Conservation (phyloP, 805 yeast species). For the Candida peoriensis region DNA sequence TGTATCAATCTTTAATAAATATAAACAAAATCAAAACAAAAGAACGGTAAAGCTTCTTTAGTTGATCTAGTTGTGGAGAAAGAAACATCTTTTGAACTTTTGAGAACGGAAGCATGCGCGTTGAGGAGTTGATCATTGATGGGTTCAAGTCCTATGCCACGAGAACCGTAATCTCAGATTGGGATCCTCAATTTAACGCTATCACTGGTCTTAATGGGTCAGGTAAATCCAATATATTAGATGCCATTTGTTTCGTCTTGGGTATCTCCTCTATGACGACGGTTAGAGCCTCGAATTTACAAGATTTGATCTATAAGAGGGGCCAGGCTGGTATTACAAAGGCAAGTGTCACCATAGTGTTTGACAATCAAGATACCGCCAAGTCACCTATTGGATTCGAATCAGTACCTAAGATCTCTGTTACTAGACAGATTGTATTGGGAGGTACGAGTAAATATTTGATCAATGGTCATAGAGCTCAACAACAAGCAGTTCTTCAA, state of each 20-base stretch:
- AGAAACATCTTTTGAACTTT: too few relatives aligned
- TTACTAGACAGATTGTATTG: slow-evolving; percentile 83
- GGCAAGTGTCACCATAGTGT: slow-evolving; percentile 94
- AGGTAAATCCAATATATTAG: slow-evolving; percentile 93
- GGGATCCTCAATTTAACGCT: slow-evolving; percentile 97
- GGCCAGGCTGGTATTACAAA: slow-evolving; percentile 98
- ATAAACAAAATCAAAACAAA: not conserved
- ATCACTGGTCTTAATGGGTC: slow-evolving; percentile 97
- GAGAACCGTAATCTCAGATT: slow-evolving; percentile 87
- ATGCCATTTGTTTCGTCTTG: slow-evolving; percentile 96
- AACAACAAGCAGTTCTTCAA: slow-evolving; percentile 85
- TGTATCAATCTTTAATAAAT: not conserved
- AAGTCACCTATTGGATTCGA: slow-evolving; percentile 88
- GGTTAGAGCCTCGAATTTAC: slow-evolving; percentile 88
- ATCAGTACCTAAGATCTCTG: slow-evolving; percentile 70
- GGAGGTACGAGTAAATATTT: slow-evolving; percentile 92
- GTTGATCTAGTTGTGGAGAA: too few relatives aligned
- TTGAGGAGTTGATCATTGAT: slow-evolving; percentile 94
- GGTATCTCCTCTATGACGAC: slow-evolving; percentile 95
- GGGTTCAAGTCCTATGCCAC: slow-evolving; percentile 98
- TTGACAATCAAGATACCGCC: slow-evolving; percentile 73
- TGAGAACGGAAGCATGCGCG: slow-evolving; percentile 36
- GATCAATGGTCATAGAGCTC: slow-evolving; percentile 94
- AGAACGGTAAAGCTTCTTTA: not conserved
- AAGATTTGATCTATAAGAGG: slow-evolving; percentile 91